Evolutionary conservation across 768 basidiomycete genomes (phyloP).

Genomic region (Mrakia blollopis): DNA sequence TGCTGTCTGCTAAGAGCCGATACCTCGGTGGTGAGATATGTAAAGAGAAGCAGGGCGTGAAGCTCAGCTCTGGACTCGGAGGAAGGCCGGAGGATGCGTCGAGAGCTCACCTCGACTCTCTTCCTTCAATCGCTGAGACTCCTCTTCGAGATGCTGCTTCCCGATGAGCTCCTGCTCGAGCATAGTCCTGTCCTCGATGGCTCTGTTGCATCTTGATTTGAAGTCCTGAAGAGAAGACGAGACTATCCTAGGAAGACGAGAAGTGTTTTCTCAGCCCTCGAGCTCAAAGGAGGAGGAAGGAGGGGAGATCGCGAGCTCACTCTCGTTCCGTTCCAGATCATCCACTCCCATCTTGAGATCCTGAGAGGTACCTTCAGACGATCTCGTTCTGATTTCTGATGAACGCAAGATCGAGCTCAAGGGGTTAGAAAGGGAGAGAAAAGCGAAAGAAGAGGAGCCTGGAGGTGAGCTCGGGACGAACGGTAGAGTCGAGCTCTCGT

Average conservation of each 20-base stretch:
- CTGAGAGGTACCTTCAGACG: constrained; percentile 42
- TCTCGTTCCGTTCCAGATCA: constrained; percentile 89
- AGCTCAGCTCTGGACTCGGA: not conserved
- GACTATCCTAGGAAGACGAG: constrained; percentile 26
- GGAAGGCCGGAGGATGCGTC: constrained; percentile 1
- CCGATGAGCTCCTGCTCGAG: constrained; percentile 91
- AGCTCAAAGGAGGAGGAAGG: not conserved
- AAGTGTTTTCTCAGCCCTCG: no score
- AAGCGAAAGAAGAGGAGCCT: no score
- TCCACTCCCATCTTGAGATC: constrained; percentile 53
- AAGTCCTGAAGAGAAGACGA: constrained; percentile 49
- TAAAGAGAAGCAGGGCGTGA: not conserved
- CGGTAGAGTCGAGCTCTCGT: constrained; percentile 76
- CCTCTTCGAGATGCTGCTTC: constrained; percentile 85
- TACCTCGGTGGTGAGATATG: constrained; percentile 81
- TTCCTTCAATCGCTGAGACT: constrained; percentile 82
- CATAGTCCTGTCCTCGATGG: constrained; percentile 92
- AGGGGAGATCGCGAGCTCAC: constrained; percentile 35
- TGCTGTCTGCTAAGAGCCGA: constrained; percentile 70
- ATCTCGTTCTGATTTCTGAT: constrained; percentile 57
- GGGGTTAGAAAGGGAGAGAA: not conserved
- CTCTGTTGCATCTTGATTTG: constrained; percentile 81
- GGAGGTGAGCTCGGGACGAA: no score
- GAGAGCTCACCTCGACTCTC: constrained; percentile 72
- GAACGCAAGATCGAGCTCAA: not conserved